Evolutionary conservation across 2,329 filamentous ascomycete species (phyloP), one percentile per base, ranked within the genome.

Genomic region (Ophiognomonia clavigignenti-juglandacearum): DNA sequence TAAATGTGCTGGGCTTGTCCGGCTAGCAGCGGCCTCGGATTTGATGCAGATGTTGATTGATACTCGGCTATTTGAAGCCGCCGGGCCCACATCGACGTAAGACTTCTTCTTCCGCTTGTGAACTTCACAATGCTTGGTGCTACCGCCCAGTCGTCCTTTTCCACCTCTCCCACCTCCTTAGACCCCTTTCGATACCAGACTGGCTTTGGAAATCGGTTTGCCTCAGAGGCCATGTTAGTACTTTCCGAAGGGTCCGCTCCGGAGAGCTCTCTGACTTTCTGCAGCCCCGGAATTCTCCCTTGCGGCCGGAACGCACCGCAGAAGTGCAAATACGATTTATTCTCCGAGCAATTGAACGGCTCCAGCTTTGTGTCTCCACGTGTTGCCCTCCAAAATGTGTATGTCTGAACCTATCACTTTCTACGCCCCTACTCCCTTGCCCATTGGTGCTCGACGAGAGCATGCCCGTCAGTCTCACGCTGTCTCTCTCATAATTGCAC

Each of bases 321-420:
- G 48, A 51, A 50, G 23, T 53, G 54, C 41, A 57, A 56, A 37
- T 60, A 56, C 38, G 58, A 55, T 24, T 45, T 61, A 13, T 59
- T 55, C 39, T 56, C 59, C 6, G 59, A 61, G 43, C 58, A 60
- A 39, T 45, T 61, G 31, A 61, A 58, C 40, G 56, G 56, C 26
- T 55, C 57, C n/a, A 44, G 53, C 6, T 60, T 61, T 39, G 51
- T 59, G n/a, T 45, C 57, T 8, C 47, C 56, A 6, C 47, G 59
- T 16, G 47, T 35, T 5, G 26, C 52, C 4, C 41, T 45, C 29
- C 56, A 11, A 31, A 5, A 31, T 31, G 29, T 31, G 29, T 31
- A 31, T 31, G 29, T 31, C 29, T 31, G 29, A 8, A 13, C 29
- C 29, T 13, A 31, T 13, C 11, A 13, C 29, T 6, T n/a, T 5